Base-by-base conservation (phyloP, 257 asterid genomes). In the Solanum stenotomum region DNA sequence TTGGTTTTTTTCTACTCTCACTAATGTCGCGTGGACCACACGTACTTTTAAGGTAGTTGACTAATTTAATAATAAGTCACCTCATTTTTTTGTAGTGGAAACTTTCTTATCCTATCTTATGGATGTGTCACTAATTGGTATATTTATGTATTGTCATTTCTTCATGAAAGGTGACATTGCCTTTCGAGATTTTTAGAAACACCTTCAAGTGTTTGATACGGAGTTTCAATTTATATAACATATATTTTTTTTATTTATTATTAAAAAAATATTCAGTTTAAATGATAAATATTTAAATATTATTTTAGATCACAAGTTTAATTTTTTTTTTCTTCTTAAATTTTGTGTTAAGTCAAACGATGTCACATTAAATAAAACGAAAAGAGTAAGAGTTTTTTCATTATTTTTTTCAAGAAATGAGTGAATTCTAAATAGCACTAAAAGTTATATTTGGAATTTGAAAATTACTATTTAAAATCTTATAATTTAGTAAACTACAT, bases 261-360 rank as follows among this genome's bases (percentile, higher is more conserved):
- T 56, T 56, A 56, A 18, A 56, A 56, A 52, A 18, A 56, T 18
- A 18, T 6, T 18, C 0, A 56, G 0, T 56, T 56, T 56, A 56
- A 56, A 18, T 56, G 0, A 20, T 18, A 18, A 6, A 7, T 2
- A 56, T 56, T 6, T 56, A 18, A 56, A 56, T 8, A 18, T 56
- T 18, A 0, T 56, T 56, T 18, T 56, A 56, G 1, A 18, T 18
- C 0, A 46, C 2, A 56, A 6, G 0, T 18, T 56, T 5, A 14
- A 46, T n/a, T 46, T 46, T 4, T 13, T 0, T 4, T 46, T 46
- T 46, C 56, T 46, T 13, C 0, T 56, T 18, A 6, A 56, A 56
- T 20, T 18, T 56, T 56, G 9, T 56, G 5, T 56, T 20, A 56
- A 56, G 9, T 18, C 4, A 56, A 18, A 7, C 3, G 4, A 1